Percentiles rank a stretch among this genome's conserved stretches.
Evolutionary conservation across 2,329 filamentous ascomycete species (phyloP).

Genomic region (Dactylellina drechsleri): DNA sequence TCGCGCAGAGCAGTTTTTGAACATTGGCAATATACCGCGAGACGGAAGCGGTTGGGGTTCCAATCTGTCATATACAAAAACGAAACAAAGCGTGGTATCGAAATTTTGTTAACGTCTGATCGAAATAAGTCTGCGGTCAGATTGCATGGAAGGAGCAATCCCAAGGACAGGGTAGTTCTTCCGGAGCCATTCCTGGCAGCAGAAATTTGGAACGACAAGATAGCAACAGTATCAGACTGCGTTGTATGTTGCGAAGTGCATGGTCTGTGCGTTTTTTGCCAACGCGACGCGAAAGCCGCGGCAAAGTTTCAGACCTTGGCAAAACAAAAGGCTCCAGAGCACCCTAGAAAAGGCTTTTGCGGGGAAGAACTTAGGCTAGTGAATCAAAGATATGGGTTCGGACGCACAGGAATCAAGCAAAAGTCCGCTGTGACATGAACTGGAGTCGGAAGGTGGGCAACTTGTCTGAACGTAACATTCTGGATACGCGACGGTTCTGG

Average conservation of each 20-base stretch:
- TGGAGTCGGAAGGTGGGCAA: slow-evolving; percentile 71
- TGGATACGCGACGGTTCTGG: slow-evolving; percentile 22
- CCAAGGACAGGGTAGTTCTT: slow-evolving; percentile 41
- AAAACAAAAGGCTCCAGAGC: slow-evolving; percentile 6
- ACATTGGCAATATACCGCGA: slow-evolving; percentile 87
- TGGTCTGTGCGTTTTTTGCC: too few relatives aligned
- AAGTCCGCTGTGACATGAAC: slow-evolving; percentile 85
- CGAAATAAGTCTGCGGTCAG: slow-evolving; percentile 26
- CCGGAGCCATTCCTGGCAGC: slow-evolving; percentile 5
- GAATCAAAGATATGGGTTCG: neutral
- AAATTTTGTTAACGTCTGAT: slow-evolving; percentile 8
- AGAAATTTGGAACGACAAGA: neutral
- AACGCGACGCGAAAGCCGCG: slow-evolving; percentile 7
- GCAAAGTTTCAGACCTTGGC: slow-evolving; percentile 10
- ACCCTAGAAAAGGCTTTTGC: slow-evolving; percentile 6
- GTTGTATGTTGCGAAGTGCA: neutral
- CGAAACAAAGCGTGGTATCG: slow-evolving; percentile 4
- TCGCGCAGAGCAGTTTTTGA: slow-evolving; percentile 82
- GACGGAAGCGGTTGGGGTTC: slow-evolving; percentile 79
- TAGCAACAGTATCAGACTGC: too few relatives aligned
- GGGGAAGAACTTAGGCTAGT: slow-evolving; percentile 23
- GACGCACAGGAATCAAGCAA: slow-evolving; percentile 81
- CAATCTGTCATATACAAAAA: slow-evolving; percentile 68
- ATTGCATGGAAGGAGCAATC: slow-evolving; percentile 14
- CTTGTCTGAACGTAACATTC: slow-evolving; percentile 59